A percentile compares a stretch with the other conserved stretches of the same genome.
These are phyloP conservation scores for Neonothopanus nambi DNA, from an alignment of 1,284 basidiomycete species.

Conservation along the genomic window DNA sequence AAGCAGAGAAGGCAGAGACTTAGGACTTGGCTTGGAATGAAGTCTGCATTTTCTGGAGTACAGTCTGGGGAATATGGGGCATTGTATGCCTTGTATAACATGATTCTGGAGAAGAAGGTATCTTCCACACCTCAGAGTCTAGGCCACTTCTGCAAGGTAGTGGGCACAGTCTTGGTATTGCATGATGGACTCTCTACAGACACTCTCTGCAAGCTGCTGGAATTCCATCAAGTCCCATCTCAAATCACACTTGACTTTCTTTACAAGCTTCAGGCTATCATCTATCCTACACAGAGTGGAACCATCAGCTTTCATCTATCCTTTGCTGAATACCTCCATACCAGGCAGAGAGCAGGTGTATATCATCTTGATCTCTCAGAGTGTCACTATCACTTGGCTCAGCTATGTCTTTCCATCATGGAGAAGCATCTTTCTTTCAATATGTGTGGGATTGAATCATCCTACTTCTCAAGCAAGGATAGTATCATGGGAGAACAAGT, in stretches of 20 bases:
- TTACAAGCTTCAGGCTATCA: not conserved
- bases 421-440: constrained; percentile 3
- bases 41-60: no score
- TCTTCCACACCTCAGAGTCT: no score
- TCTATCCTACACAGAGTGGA: not conserved
- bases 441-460: constrained; percentile 5
- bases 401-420: constrained; percentile 1
- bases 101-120: no score
- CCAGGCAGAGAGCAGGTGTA: not conserved
- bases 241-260: not conserved
- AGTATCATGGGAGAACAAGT: not conserved
- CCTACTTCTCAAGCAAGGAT: not conserved
- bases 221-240: no score
- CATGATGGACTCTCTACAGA: no score
- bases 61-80: no score
- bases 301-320: constrained; percentile 10
- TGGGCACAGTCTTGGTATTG: no score
- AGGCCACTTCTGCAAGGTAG: no score
- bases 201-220: no score
- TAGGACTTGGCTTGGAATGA: no score
- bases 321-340: constrained; percentile 8
- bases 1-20: no score
- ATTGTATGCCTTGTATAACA: no score
- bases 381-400: not conserved
- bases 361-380: not conserved